Conservation (phyloP, 768 basidiomycete genomes). For the Thelephora ganbajun region DNA sequence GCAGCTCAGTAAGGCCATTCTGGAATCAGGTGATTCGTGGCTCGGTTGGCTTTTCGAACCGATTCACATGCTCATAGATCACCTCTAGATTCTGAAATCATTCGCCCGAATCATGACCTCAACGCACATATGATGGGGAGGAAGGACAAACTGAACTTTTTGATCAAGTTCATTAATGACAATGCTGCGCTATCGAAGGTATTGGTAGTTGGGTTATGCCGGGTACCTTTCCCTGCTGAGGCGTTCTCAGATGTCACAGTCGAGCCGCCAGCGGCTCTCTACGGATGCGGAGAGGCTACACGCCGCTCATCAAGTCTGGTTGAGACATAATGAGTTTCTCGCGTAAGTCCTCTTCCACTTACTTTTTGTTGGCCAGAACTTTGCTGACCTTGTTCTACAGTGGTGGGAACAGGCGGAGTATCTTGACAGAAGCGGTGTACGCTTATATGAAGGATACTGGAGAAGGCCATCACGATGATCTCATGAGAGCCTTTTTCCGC, state of each 20-base stretch:
- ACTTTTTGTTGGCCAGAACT: not conserved
- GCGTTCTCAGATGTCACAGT: constrained; percentile 57
- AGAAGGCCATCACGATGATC: constrained; percentile 53
- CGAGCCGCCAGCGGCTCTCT: constrained; percentile 58
- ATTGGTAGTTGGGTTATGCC: constrained; percentile 4
- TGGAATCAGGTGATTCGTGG: constrained; percentile 49
- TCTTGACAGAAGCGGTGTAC: constrained; percentile 59
- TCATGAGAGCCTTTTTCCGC: constrained; percentile 77
- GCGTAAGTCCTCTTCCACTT: constrained; percentile 27
- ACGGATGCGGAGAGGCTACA: constrained; percentile 81
- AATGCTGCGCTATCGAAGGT: constrained; percentile 74
- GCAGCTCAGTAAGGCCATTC: constrained; percentile 53
- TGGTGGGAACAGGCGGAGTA: constrained; percentile 38
- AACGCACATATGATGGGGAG: constrained; percentile 63
- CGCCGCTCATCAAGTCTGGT: constrained; percentile 72
- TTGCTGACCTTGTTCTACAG: constrained; percentile 18
- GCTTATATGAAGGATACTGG: constrained; percentile 48
- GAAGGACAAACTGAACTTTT: constrained; percentile 63
- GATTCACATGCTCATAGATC: not conserved
- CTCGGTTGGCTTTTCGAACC: not conserved
- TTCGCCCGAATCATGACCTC: constrained; percentile 67
- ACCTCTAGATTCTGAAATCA: constrained; percentile 44
- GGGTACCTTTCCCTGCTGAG: not conserved
- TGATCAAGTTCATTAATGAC: constrained; percentile 83
- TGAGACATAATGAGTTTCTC: constrained; percentile 53